Conservation (phyloP, 768 basidiomycete species). For the Scleroderma citrinum region DNA sequence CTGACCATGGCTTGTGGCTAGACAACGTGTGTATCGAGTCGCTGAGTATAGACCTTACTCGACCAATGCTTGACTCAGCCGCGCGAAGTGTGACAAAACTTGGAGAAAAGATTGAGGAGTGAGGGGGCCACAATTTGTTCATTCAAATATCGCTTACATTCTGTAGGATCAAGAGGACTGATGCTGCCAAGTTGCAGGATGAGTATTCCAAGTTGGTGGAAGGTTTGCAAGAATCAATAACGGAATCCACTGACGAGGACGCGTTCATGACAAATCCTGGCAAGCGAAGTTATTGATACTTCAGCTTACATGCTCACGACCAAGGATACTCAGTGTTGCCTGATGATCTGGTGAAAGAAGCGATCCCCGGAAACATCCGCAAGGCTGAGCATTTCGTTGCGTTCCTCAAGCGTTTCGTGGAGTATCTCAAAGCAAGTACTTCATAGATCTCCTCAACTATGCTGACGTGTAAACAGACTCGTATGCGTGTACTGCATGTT, state of each 20-base stretch:
- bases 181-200: slow-evolving; percentile 90
- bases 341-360: slow-evolving; percentile 91
- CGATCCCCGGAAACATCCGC: slow-evolving; percentile 95
- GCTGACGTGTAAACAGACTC: slow-evolving; percentile 54
- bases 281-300: slow-evolving; percentile 26
- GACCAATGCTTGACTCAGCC: slow-evolving; percentile 97
- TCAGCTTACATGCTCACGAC: neutral
- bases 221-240: slow-evolving; percentile 75
- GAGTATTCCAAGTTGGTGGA: slow-evolving; percentile 95
- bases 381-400: slow-evolving; percentile 99
- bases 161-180: slow-evolving; percentile 83
- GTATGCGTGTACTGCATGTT: slow-evolving; percentile 98
- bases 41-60: slow-evolving; percentile 90
- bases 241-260: slow-evolving; percentile 62
- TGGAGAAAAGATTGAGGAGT: slow-evolving; percentile 94
- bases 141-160: neutral
- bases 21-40: slow-evolving; percentile 99
- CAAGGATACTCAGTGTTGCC: slow-evolving; percentile 59
- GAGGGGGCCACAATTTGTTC: slow-evolving; percentile 22
- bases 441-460: neutral
- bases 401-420: slow-evolving; percentile 95
- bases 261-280: slow-evolving; percentile 86
- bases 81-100: slow-evolving; percentile 80
- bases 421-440: slow-evolving; percentile 83
- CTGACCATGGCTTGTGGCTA: slow-evolving; percentile 16